Conservation (phyloP, 306 rosid species). For the Prunus fruticosa region DNA sequence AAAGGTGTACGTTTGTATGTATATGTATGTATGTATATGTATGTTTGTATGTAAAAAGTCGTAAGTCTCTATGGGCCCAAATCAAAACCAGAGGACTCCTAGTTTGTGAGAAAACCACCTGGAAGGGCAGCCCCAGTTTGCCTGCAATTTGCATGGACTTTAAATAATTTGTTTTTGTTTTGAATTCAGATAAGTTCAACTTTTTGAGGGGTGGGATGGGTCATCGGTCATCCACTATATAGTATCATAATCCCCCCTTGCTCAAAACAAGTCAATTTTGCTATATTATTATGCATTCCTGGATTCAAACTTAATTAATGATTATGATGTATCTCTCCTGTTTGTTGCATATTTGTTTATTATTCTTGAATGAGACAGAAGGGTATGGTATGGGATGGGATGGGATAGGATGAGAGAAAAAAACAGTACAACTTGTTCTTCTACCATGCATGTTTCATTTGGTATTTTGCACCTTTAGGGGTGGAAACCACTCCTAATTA, state of each 20-base stretch:
- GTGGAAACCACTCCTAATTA: neutral
- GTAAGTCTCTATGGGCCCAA: neutral
- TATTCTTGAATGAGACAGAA: neutral
- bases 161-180: neutral
- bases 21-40: neutral
- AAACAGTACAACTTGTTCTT: neutral
- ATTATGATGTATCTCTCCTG: neutral
- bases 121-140: neutral
- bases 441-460: neutral
- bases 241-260: slow-evolving; percentile 7
- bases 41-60: neutral
- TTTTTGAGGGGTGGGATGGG: neutral
- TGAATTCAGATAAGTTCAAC: neutral
- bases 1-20: neutral
- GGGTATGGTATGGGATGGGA: neutral
- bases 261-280: neutral
- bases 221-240: neutral
- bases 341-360: neutral
- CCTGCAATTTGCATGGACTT: slow-evolving; percentile 1
- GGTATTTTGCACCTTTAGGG: neutral
- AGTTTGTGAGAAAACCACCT: neutral
- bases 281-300: neutral
- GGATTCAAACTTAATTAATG: neutral
- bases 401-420: neutral
- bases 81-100: neutral